Conservation (phyloP, 1,284 basidiomycete species). For the Boletus sp. region DNA sequence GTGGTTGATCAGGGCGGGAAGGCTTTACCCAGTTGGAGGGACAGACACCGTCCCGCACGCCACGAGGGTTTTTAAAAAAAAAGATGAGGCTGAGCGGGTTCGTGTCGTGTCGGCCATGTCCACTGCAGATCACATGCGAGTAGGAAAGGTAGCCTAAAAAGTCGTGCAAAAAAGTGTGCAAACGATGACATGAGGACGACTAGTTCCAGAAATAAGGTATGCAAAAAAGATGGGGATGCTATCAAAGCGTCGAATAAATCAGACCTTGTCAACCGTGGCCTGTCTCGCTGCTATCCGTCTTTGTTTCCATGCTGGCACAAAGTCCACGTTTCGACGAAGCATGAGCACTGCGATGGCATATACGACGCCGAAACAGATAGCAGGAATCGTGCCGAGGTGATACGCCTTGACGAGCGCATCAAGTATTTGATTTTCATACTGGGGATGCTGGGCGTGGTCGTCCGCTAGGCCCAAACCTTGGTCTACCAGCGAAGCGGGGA, state of each 20-base stretch:
- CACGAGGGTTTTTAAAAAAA: not conserved
- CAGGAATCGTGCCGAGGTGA: conserved; percentile 33
- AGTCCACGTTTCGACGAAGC: conserved; percentile 31
- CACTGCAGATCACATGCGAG: conserved; percentile 5
- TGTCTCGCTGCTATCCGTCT: conserved; percentile 27
- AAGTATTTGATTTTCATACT: conserved; percentile 33
- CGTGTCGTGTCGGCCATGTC: conserved; percentile 9
- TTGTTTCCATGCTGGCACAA: conserved; percentile 33
- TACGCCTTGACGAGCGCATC: conserved; percentile 33
- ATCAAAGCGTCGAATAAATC: conserved; percentile 19
- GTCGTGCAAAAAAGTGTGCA: conserved; percentile 2
- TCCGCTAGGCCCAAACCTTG: conserved; percentile 33
- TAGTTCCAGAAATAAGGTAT: conserved; percentile 23
- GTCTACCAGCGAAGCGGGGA: conserved; percentile 28
- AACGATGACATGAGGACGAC: conserved; percentile 2
- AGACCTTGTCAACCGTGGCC: conserved; percentile 23
- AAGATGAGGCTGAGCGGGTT: not conserved
- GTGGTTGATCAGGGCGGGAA: conserved; percentile 1
- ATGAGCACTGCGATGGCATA: conserved; percentile 32
- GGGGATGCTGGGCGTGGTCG: conserved; percentile 27
- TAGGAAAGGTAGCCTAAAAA: not conserved
- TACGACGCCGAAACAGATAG: conserved; percentile 32
- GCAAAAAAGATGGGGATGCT: conserved; percentile 8
- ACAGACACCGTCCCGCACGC: not conserved
- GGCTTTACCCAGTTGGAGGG: not conserved